Evolutionary conservation across 192 early-diverging fungal species (phyloP), one percentile per base, ranked within the genome.

Genomic region (Linnemannia elongata): DNA sequence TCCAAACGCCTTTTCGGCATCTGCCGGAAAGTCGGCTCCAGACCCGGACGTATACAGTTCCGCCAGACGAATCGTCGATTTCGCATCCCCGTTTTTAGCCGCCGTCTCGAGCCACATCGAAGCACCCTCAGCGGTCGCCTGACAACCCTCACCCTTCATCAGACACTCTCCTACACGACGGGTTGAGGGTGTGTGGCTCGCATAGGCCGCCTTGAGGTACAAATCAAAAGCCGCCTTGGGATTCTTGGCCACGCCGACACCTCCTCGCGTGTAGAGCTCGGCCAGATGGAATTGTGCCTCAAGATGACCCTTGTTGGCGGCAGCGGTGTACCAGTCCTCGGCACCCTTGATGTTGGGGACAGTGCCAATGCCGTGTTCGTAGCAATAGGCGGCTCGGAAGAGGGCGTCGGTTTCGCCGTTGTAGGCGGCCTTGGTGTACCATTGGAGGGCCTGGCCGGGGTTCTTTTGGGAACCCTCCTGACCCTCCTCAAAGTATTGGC

Each of bases 401-500:
- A 94, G 92, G 30, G 93, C 95, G 20, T 94, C 82, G 38, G 92
- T 91, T 80, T 94, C 92, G 69, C 93, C 94, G 52, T 87, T 89
- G 63, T 87, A 85, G 35, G 94, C 94, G 38, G 89, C 82, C 68
- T 85, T 84, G 57, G 85, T 81, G 76, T 90, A 96, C 94, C 93
- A 94, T 69, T 88, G 76, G 33, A 95, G 88, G 13, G 94, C 95
- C 60, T 87, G 81, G 22, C 80, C 88, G 1, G 88, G 79, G 69
- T 88, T 85, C 79, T 91, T 91, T 24, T 76, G 76, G 24, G 85
- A 81, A 22, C 85, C 96, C 66, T 87, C 96, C 75, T 94, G 93
- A 1, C 89, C 96, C 86, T 96, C 94, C 27, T 94, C 95, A 82
- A 94, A 97, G 84, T 95, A 97, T 83, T 94, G 96, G n/a, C 96